phyloP scores from a whole-genome alignment of 163 green algal species.

The Scenedesmus sp. region DNA sequence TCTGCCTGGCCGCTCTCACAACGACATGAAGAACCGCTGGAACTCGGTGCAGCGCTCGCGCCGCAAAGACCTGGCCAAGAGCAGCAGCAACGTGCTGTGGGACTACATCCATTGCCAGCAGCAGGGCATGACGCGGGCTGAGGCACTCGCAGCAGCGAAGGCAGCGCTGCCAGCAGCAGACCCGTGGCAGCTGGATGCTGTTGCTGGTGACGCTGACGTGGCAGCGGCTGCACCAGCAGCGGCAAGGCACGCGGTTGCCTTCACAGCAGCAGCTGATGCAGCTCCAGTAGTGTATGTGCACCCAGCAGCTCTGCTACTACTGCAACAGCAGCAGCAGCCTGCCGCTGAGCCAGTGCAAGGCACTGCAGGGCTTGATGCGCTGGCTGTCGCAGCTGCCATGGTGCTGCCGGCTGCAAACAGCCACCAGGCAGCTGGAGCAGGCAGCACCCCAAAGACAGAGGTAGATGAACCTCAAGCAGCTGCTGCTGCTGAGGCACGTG shows the following conservation, averaged over 20 bases:
- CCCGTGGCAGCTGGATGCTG: not conserved
- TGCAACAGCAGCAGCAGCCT: not conserved
- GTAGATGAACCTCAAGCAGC: not conserved
- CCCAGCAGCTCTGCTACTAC: not conserved
- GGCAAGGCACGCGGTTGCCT: not conserved
- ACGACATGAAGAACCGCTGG: constrained; percentile 53
- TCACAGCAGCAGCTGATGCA: not conserved
- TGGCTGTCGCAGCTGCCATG: not conserved
- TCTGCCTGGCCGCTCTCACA: constrained; percentile 44
- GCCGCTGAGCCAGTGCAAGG: not conserved
- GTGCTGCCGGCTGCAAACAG: not conserved
- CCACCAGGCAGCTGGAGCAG: not conserved
- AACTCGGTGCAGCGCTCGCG: constrained; percentile 24
- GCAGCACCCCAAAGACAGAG: not conserved
- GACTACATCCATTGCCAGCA: not conserved
- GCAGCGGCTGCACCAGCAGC: not conserved
- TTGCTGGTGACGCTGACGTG: not conserved
- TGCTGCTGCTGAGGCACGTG: constrained; percentile 7
- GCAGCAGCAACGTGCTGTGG: constrained; percentile 28
- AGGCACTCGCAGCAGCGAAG: not conserved
- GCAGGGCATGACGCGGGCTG: not conserved
- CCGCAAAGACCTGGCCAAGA: not conserved
- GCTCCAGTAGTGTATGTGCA: not conserved
- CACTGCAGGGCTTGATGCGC: not conserved
- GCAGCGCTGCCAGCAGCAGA: not conserved